Conservation (phyloP, 1,284 basidiomycete genomes). For the Ceratobasidium sp. region DNA sequence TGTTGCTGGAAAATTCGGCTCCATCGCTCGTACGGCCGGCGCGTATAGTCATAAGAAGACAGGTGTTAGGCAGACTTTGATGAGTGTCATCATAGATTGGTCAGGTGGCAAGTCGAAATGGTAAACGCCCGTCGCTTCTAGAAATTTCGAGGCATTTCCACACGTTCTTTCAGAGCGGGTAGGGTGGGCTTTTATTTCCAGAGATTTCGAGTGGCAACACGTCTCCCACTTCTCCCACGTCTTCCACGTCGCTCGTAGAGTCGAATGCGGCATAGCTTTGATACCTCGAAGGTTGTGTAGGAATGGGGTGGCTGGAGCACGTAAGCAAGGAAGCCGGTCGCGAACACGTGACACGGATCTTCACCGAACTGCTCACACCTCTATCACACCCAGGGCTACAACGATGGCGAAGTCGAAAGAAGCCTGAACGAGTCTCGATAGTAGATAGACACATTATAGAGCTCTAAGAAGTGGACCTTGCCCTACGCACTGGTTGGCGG, state of each 20-base stretch:
- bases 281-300: not conserved
- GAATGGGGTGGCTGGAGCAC: not conserved
- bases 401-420: not conserved
- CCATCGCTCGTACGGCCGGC: not conserved
- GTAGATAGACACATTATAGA: conserved; percentile 64
- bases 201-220: conserved; percentile 11
- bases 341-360: conserved; percentile 21
- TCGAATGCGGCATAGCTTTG: not conserved
- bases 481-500: too few species aligned
- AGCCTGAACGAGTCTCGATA: conserved; percentile 51
- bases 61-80: not conserved
- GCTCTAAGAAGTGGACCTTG: conserved; percentile 71
- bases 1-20: conserved; percentile 30
- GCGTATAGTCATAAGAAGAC: not conserved
- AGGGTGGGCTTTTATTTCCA: not conserved
- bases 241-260: not conserved
- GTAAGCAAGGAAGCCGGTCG: conserved; percentile 4
- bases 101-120: not conserved
- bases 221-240: too few species aligned
- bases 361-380: conserved; percentile 18
- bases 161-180: not conserved
- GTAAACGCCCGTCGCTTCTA: conserved; percentile 42
- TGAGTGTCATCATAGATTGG: conserved; percentile 12
- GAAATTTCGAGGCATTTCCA: conserved; percentile 33
- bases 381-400: not conserved